Conservation (phyloP, 2,329 filamentous ascomycete genomes). For the Penicillium sp. region DNA sequence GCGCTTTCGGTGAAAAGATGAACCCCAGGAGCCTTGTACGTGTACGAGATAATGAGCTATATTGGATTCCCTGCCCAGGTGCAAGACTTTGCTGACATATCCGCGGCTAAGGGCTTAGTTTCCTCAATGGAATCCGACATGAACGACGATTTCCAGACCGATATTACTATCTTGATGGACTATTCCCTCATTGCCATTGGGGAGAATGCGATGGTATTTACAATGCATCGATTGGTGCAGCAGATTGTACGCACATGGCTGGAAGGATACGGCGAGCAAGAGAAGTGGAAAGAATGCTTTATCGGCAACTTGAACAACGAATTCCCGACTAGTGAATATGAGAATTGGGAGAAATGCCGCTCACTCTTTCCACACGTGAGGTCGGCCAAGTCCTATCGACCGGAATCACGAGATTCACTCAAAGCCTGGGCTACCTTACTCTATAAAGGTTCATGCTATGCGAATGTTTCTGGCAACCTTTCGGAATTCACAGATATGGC, state of each 20-base stretch:
- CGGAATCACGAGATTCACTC: not conserved
- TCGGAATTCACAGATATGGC: not conserved
- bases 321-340: constrained; percentile 25
- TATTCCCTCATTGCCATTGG: constrained; percentile 24
- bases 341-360: constrained; percentile 27
- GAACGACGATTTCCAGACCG: constrained; percentile 21
- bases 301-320: constrained; percentile 17
- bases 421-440: not conserved
- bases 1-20: constrained; percentile 17
- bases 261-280: constrained; percentile 21
- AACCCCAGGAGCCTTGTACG: too few species aligned
- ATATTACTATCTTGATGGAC: constrained; percentile 18
- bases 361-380: constrained; percentile 27
- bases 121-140: not conserved
- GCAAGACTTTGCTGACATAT: not conserved
- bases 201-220: constrained; percentile 11
- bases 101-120: not conserved
- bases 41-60: too few species aligned
- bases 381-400: constrained; percentile 10
- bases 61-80: not conserved
- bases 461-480: constrained; percentile 1
- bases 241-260: constrained; percentile 28
- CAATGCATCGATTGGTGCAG: constrained; percentile 32
- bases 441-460: constrained; percentile 2
- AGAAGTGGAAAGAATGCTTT: constrained; percentile 27